Base-by-base conservation (phyloP, 78 protist species). In the Reticulomyxa filosa region DNA sequence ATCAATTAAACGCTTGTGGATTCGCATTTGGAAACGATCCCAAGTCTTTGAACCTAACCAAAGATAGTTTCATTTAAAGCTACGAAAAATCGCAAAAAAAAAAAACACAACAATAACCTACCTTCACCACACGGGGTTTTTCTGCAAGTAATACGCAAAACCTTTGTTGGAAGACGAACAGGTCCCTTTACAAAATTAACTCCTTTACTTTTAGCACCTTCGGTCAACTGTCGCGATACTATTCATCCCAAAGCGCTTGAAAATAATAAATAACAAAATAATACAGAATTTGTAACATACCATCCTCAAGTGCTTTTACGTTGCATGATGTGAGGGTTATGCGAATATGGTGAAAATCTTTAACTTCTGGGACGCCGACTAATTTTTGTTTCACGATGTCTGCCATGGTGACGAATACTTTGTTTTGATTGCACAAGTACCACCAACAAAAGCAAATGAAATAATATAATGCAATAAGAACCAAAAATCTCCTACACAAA, bases 111-210 rank as follows among this genome's bases (percentile, higher is more conserved):
- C 6, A 57, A 48, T 22, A 7, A 11, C 32, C 53, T 27, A 69
- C 98, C 99, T 75, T 97, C 92, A 76, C 99, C 99, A 79, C 97
- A 90, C 38, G 99, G 99, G 22, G 99, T 81, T 80, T 94, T 95
- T 42, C 97, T 77, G 77, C 96, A 88, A 69, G 97, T 88, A 62
- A 97, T 77, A 62, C 84, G 77, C 55, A 97, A 88, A 34, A 34
- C 39, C 80, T 86, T 86, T 77, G 96, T 96, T 46, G 99, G 99
- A 78, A 93, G 75, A 64, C 99, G 91, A 65, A 92, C 88, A 64
- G 99, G 99, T n/a, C 99, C 99, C 75, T 79, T 74, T n/a, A n/a
- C n/a, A 65, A 84, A 81, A 65, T 34, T 73, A 52, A 91, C 69
- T 42, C 67, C 55, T 78, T 88, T 69, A 74, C 75, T 76, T 74